Evolutionary conservation across 768 basidiomycete species (phyloP).

Genomic region (Suillus americanus): DNA sequence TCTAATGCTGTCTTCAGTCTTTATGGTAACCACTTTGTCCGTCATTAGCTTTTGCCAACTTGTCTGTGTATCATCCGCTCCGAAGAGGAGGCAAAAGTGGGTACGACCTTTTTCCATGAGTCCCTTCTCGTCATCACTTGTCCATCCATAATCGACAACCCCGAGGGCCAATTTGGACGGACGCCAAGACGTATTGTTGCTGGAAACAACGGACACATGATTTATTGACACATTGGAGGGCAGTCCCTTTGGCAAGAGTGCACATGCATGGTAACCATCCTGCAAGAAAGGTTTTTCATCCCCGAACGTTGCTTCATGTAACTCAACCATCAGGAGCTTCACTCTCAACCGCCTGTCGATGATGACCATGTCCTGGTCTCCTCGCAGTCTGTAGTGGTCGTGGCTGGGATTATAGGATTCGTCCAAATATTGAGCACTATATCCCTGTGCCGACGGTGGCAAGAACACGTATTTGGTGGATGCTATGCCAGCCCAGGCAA

Average conservation of each 20-base stretch:
- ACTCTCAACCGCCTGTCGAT: not conserved
- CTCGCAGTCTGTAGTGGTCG: slow-evolving; percentile 21
- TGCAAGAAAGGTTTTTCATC: not conserved
- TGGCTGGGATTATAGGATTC: slow-evolving; percentile 1
- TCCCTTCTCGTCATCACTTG: slow-evolving; percentile 12
- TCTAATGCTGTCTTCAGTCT: slow-evolving; percentile 8
- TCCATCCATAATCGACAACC: slow-evolving; percentile 22
- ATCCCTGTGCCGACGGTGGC: slow-evolving; percentile 17
- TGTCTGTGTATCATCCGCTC: slow-evolving; percentile 1
- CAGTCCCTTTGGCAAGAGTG: not conserved
- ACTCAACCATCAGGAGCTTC: not conserved
- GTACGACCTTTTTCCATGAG: not conserved
- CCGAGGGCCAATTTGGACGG: slow-evolving; percentile 16
- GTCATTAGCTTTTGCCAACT: slow-evolving; percentile 16
- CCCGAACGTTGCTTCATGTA: not conserved
- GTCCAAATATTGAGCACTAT: slow-evolving; percentile 7
- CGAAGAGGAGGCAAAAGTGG: slow-evolving; percentile 22
- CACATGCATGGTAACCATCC: not conserved
- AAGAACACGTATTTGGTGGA: slow-evolving; percentile 11
- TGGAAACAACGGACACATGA: not conserved
- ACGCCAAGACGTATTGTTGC: not conserved
- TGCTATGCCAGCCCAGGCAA: slow-evolving; percentile 22
- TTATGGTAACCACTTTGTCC: slow-evolving; percentile 18
- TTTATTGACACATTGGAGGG: not conserved
- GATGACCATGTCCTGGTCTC: slow-evolving; percentile 16